These are phyloP conservation scores for Cyberlindnera xylosilytica DNA, from an alignment of 805 yeast species.

Conservation along the genomic window DNA sequence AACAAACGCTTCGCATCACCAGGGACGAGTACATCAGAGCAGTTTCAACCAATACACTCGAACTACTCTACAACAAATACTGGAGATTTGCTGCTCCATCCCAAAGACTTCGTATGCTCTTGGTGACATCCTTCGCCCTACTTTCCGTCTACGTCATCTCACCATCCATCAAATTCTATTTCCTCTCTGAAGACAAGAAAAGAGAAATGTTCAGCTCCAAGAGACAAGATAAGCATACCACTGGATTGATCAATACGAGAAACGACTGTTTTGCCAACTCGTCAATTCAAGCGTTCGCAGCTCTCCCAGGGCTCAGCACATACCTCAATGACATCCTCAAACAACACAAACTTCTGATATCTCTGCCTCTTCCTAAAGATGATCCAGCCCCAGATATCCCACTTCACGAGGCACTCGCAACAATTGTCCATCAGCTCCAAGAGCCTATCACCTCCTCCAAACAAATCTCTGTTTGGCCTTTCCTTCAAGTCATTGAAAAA, in stretches of 20 bases:
- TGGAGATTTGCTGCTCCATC: slow-evolving; percentile 21
- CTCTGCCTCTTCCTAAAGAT: slow-evolving; percentile 16
- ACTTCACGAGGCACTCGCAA: slow-evolving; percentile 56
- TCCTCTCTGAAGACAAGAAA: slow-evolving; percentile 20
- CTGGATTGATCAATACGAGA: slow-evolving; percentile 77
- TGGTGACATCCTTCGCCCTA: slow-evolving; percentile 21
- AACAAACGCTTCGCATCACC: slow-evolving; percentile 4
- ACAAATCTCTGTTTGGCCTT: slow-evolving; percentile 73
- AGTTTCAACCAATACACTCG: slow-evolving; percentile 12
- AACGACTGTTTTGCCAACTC: slow-evolving; percentile 94
- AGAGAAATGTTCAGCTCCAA: slow-evolving; percentile 36
- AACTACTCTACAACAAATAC: slow-evolving; percentile 19
- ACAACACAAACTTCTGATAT: slow-evolving; percentile 20
- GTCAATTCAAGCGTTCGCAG: slow-evolving; percentile 73
- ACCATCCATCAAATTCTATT: slow-evolving; percentile 26
- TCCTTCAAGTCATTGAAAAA: slow-evolving; percentile 67
- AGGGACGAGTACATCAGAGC: slow-evolving; percentile 17
- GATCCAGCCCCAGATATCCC: slow-evolving; percentile 39
- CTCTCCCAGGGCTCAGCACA: slow-evolving; percentile 55
- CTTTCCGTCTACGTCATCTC: slow-evolving; percentile 30
- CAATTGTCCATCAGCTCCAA: slow-evolving; percentile 54
- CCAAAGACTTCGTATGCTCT: slow-evolving; percentile 22
- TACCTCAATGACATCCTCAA: slow-evolving; percentile 44
- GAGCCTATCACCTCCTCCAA: slow-evolving; percentile 52
- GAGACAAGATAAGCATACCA: slow-evolving; percentile 70